Percentiles rank a stretch among this genome's conserved stretches.
phyloP scores from a whole-genome alignment of 2,329 filamentous ascomycete genomes.

The Corniculantispora saksenae region DNA sequence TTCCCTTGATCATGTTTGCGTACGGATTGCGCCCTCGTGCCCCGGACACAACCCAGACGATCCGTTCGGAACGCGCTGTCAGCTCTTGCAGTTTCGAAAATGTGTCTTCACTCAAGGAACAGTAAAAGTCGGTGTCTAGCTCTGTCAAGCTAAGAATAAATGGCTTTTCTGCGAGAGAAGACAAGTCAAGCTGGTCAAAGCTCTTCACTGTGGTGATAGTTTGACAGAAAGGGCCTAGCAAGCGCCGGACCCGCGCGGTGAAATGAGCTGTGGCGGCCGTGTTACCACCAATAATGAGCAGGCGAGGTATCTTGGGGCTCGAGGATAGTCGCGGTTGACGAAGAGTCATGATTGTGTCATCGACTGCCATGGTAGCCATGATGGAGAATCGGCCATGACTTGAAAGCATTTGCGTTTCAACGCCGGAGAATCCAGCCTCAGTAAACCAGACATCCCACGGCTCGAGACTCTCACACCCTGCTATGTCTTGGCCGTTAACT shows the following conservation, averaged over 20 bases:
- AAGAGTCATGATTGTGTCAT: neutral
- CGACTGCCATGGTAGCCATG: conserved; percentile 8
- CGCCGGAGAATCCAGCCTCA: neutral
- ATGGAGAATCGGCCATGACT: neutral
- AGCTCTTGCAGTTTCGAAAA: conserved; percentile 6
- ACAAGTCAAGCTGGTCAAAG: neutral
- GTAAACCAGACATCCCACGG: neutral
- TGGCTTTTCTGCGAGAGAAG: neutral
- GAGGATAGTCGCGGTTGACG: neutral
- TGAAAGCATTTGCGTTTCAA: neutral
- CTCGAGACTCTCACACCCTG: too few relatives aligned
- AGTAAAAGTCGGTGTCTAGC: neutral
- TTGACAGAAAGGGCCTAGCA: neutral
- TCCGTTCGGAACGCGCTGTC: neutral
- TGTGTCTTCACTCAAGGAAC: neutral
- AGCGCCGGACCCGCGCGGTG: neutral
- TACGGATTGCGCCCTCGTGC: neutral
- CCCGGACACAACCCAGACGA: neutral
- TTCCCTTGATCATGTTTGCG: conserved; percentile 11
- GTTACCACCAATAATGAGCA: conserved; percentile 2
- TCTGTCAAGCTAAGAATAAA: neutral
- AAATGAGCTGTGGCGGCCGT: neutral
- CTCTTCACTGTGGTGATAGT: neutral
- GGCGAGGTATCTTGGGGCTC: neutral
- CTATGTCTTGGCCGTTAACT: neutral